Evolutionary conservation across 352 stramenopile species (phyloP).

Genomic region (Phytophthora litchii): DNA sequence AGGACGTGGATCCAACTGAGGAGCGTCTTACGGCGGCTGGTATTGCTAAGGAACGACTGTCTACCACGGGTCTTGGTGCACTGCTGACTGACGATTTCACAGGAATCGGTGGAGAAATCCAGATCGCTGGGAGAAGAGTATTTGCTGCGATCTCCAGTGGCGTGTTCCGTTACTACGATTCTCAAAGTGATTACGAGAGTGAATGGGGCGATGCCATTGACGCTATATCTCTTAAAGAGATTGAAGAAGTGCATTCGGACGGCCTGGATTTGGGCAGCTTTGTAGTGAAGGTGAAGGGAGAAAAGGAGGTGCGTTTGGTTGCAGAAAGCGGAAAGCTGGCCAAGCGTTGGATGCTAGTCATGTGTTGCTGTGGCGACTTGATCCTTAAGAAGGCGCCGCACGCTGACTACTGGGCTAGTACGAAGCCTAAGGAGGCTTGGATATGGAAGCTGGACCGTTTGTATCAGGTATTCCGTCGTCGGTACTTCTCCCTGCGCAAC

Average conservation of each 20-base stretch:
- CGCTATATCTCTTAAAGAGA: slow-evolving; percentile 77
- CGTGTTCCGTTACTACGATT: slow-evolving; percentile 90
- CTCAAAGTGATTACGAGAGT: slow-evolving; percentile 78
- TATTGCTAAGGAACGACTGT: slow-evolving; percentile 37
- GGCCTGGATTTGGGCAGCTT: slow-evolving; percentile 75
- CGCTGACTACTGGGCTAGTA: slow-evolving; percentile 78
- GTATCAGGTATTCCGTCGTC: slow-evolving; percentile 84
- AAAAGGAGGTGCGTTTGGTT: slow-evolving; percentile 76
- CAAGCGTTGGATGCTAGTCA: slow-evolving; percentile 89
- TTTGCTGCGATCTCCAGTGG: slow-evolving; percentile 83
- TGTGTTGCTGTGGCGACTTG: slow-evolving; percentile 85
- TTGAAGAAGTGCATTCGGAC: slow-evolving; percentile 82
- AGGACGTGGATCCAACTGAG: slow-evolving; percentile 34
- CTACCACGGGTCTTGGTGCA: slow-evolving; percentile 29
- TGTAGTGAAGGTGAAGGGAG: slow-evolving; percentile 72
- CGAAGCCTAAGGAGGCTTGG: slow-evolving; percentile 83
- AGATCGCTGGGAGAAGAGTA: slow-evolving; percentile 62
- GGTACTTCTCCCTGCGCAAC: slow-evolving; percentile 85
- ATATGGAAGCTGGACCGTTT: slow-evolving; percentile 89
- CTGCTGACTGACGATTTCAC: slow-evolving; percentile 52
- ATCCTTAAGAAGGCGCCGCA: slow-evolving; percentile 72
- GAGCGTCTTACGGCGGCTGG: slow-evolving; percentile 34
- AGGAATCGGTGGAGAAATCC: slow-evolving; percentile 67
- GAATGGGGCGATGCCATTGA: slow-evolving; percentile 88
- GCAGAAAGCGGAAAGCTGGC: slow-evolving; percentile 69